Base-by-base conservation (phyloP, 1,139 yeast genomes). In the Pichia sp. region DNA sequence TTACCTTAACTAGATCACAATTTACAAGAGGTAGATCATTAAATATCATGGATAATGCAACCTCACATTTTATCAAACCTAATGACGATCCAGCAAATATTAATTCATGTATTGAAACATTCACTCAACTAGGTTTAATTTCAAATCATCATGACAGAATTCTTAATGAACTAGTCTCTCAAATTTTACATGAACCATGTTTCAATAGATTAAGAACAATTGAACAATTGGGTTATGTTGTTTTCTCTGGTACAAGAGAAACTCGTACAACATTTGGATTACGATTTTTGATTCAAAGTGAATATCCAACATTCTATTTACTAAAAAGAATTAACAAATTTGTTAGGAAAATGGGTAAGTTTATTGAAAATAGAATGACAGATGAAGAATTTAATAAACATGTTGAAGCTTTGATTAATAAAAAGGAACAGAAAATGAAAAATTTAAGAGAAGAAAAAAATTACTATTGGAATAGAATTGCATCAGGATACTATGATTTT, bases 201-300 rank as follows among this genome's bases (percentile, higher is more conserved):
- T 91, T 91, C 61, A 81, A 86, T 59, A 86, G 84, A 50, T 70
- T 91, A 43, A 74, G 98, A 61, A 91, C 98, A 4, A 81, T 86
- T 54, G 98, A 91, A 62, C 97, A 91, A 59, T 69, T 85, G 28
- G 95, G 95, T 2, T 85, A 85, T 56, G 88, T 91, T 46, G 98
- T 91, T 0, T 87, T 86, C 59, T 80, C 93, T 29, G 85, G 94
- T 1, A 64, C 74, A 26, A 68, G 81, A 48, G 69, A 72, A 43
- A 75, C 86, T 1, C 74, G 94, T 56, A 82, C 93, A 10, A 74
- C 88, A 2, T 69, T 80, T 52, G 94, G 95, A 13, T 72, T 82
- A 50, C 71, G 95, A 52, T 64, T 91, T n/a, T 65, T 89, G 49
- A 71, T 89, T 33, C 98, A 91, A 64, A 82, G 95, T 46, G 96